A percentile compares a stretch with the other conserved stretches of the same genome.
Conservation (phyloP, 2,329 filamentous ascomycete species). For the Aspergillus sp. region DNA sequence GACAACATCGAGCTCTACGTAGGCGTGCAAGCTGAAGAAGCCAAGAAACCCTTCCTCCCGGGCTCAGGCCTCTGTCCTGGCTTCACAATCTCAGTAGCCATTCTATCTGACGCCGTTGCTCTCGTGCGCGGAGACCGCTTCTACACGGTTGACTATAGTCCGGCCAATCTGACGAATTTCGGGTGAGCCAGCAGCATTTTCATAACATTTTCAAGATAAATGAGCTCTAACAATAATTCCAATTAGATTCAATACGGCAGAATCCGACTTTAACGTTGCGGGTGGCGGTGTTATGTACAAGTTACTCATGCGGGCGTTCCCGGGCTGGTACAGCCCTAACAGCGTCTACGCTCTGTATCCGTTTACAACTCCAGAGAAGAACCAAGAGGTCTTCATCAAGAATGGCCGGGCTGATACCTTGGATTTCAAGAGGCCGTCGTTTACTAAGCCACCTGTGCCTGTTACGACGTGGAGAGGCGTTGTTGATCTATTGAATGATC, state of each 20-base stretch:
- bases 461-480: constrained; percentile 1
- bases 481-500: background rate
- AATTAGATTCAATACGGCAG: constrained; percentile 33
- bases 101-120: constrained; percentile 48
- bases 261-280: constrained; percentile 45
- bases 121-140: constrained; percentile 49
- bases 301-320: constrained; percentile 51
- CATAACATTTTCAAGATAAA: background rate
- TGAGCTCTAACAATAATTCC: too few species aligned
- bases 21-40: constrained; percentile 56
- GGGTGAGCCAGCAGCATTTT: constrained; percentile 28
- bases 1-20: constrained; percentile 59
- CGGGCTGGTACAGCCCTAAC: constrained; percentile 49
- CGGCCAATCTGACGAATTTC: constrained; percentile 46
- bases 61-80: constrained; percentile 53
- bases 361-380: constrained; percentile 48
- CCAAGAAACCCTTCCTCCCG: constrained; percentile 52
- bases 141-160: constrained; percentile 47
- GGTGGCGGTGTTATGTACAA: constrained; percentile 54
- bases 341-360: constrained; percentile 53
- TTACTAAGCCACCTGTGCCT: constrained; percentile 33
- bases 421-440: constrained; percentile 28
- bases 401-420: constrained; percentile 42
- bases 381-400: constrained; percentile 42
- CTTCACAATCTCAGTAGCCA: constrained; percentile 42